Percentiles rank a stretch among this genome's conserved stretches.
phyloP scores from a whole-genome alignment of 192 early-diverging fungal genomes.

The Podila clonocystis region DNA sequence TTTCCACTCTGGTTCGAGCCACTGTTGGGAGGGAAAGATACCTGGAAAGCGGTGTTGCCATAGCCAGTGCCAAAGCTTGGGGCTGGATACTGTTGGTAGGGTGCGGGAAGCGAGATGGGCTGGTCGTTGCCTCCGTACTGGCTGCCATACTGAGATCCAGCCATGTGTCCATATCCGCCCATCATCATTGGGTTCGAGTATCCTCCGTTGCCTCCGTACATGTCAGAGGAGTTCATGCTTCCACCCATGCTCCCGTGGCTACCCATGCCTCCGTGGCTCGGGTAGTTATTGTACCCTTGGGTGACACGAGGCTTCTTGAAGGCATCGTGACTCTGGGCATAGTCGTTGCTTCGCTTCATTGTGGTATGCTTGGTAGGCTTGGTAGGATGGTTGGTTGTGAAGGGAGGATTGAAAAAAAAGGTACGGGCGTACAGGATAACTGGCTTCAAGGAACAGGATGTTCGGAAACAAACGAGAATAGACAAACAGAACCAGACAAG shows the following conservation, averaged over 20 bases:
- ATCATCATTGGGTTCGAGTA: conserved; percentile 55
- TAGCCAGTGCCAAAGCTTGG: conserved; percentile 28
- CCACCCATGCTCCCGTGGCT: neutral
- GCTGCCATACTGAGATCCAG: conserved; percentile 33
- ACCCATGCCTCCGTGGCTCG: conserved; percentile 14
- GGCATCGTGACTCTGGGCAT: conserved; percentile 60
- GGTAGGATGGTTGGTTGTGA: neutral
- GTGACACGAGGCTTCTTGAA: conserved; percentile 69
- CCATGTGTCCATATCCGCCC: conserved; percentile 44
- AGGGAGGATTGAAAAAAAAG: neutral
- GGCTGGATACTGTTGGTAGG: conserved; percentile 47
- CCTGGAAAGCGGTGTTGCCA: conserved; percentile 21
- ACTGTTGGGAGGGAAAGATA: conserved; percentile 27
- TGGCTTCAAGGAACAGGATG: conserved; percentile 1
- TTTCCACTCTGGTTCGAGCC: conserved; percentile 51
- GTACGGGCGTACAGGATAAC: no score
- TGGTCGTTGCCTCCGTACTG: conserved; percentile 32
- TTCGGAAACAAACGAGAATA: conserved; percentile 2
- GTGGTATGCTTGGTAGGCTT: conserved; percentile 3
- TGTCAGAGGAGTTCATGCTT: conserved; percentile 22
- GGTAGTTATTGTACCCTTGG: conserved; percentile 52
- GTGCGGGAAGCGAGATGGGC: conserved; percentile 17
- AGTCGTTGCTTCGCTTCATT: conserved; percentile 73
- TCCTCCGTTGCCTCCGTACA: conserved; percentile 29
- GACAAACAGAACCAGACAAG: conserved; percentile 1